Percentiles rank a stretch among this genome's conserved stretches.
Evolutionary conservation across 2,329 filamentous ascomycete species (phyloP).

Genomic region (Penicillium sp.): DNA sequence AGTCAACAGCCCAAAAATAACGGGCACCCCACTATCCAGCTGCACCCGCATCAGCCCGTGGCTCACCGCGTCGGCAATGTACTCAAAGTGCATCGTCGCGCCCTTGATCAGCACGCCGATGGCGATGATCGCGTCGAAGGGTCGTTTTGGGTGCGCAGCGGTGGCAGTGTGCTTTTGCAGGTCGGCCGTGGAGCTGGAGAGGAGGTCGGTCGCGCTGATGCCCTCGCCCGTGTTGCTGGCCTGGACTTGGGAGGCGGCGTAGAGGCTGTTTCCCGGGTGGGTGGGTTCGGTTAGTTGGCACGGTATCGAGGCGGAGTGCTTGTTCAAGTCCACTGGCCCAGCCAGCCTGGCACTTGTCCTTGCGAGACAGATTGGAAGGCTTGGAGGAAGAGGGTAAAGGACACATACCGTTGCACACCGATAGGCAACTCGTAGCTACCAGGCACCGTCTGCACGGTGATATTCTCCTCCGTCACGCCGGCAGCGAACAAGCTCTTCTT

Average conservation of each 20-base stretch:
- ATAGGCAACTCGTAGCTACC: constrained; percentile 94
- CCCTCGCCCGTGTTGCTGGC: constrained; percentile 53
- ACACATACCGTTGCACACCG: constrained; percentile 73
- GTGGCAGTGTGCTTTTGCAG: constrained; percentile 53
- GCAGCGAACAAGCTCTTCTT: constrained; percentile 74
- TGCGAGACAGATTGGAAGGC: too few species aligned
- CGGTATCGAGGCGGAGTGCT: too few species aligned
- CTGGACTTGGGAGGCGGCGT: constrained; percentile 83
- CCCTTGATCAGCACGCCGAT: constrained; percentile 98
- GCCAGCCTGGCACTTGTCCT: too few species aligned
- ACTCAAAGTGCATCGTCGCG: constrained; percentile 99
- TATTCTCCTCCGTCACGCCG: constrained; percentile 85
- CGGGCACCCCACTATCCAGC: constrained; percentile 82
- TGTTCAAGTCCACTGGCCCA: too few species aligned
- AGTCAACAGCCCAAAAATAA: constrained; percentile 90
- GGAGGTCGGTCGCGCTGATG: constrained; percentile 57
- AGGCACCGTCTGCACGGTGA: constrained; percentile 85
- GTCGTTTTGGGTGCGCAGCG: constrained; percentile 45
- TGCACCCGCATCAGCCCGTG: constrained; percentile 94
- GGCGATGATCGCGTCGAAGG: constrained; percentile 93
- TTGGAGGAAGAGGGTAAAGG: too few species aligned
- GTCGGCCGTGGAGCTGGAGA: constrained; percentile 67
- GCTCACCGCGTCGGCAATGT: constrained; percentile 88
- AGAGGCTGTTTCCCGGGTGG: constrained; percentile 59
- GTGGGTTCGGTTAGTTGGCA: background rate